A percentile compares a stretch with the other conserved stretches of the same genome.
These are phyloP conservation scores for Ogataea hybrid DNA, from an alignment of 1,139 yeast species.

Conservation along the genomic window DNA sequence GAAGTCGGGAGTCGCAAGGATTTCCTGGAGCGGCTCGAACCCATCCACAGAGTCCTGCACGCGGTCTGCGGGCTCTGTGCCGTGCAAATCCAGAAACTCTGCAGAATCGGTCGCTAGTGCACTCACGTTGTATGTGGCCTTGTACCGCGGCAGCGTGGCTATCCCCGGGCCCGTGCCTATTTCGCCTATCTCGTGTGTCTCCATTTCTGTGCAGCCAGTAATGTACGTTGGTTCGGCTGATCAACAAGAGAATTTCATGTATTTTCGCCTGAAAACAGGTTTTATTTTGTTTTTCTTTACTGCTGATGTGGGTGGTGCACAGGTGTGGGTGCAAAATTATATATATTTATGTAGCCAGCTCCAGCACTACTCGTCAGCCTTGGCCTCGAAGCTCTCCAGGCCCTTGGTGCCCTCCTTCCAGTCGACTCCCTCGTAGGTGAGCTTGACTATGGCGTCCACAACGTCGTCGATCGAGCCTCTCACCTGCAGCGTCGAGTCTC, in stretches of 20 bases:
- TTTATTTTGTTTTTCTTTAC: slow-evolving; percentile 8
- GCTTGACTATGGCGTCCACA: slow-evolving; percentile 71
- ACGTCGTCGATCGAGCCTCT: slow-evolving; percentile 86
- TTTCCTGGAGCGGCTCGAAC: neutral
- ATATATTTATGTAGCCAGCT: neutral
- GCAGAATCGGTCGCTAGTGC: slow-evolving; percentile 37
- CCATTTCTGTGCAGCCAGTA: slow-evolving; percentile 1
- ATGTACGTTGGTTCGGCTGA: neutral
- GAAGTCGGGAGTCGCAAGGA: neutral
- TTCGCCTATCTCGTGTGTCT: slow-evolving; percentile 3
- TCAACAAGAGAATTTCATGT: slow-evolving; percentile 2
- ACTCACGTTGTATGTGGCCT: slow-evolving; percentile 58
- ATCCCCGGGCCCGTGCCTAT: neutral
- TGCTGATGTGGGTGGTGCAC: slow-evolving; percentile 4
- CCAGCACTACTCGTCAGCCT: slow-evolving; percentile 21
- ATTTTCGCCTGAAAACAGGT: slow-evolving; percentile 6
- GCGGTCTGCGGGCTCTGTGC: slow-evolving; percentile 3
- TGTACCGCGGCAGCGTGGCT: slow-evolving; percentile 49
- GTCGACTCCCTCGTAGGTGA: slow-evolving; percentile 68
- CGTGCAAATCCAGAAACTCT: slow-evolving; percentile 4
- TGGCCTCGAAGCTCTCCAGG: slow-evolving; percentile 57
- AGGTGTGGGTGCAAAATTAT: neutral
- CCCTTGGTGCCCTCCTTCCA: slow-evolving; percentile 86
- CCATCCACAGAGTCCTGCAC: neutral
- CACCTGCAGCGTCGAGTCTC: slow-evolving; percentile 96